Base-by-base conservation (phyloP, 352 stramenopile genomes). In the Globisporangium lucens region DNA sequence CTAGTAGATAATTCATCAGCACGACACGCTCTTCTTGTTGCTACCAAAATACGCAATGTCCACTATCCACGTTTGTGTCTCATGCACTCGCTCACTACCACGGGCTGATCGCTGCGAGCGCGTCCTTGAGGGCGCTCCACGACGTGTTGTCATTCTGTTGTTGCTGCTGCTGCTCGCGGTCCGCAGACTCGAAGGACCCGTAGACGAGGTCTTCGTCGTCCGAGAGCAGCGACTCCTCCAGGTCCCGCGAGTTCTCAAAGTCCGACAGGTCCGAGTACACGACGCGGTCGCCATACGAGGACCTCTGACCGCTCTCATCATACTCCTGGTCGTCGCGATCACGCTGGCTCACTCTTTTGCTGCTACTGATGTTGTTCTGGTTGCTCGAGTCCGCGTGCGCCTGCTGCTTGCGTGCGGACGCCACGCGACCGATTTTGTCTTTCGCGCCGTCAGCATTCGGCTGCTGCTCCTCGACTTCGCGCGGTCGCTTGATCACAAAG, bases 401-500 rank as follows among this genome's bases (percentile, higher is more conserved):
- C 24, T 41, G 51, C 43, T 59, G 63, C 46, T 69, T 68, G 6
- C 67, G 61, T 9, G 35, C 63, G 2, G 67, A 72, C 4, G 36
- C 49, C 1, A 71, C 36, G 12, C 65, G 65, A 24, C 24, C 65
- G 20, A 68, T 30, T 36, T 15, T 68, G 15, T 1, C 24, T 27
- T 46, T 61, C 12, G 41, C 41, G 20, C 15, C 55, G 1, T 12
- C 49, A 5, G 12, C 29, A 24, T n/a, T n/a, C 33, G 47, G 17
- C 30, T 41, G 49, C 35, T 30, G n/a, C 36, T 35, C 27, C 33
- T 38, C 61, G 33, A 36, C 71, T 27, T 88, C 77, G 20, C 80
- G 83, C 17, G 88, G 88, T 7, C 88, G 88, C 73, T 94, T 95
- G 4, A 78, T 87, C 35, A 95, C 86, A 71, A 95, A 95, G 68